Evolutionary conservation across 148 eudicot genomes (phyloP).

Genomic region (Dysphania ambrosioides): DNA sequence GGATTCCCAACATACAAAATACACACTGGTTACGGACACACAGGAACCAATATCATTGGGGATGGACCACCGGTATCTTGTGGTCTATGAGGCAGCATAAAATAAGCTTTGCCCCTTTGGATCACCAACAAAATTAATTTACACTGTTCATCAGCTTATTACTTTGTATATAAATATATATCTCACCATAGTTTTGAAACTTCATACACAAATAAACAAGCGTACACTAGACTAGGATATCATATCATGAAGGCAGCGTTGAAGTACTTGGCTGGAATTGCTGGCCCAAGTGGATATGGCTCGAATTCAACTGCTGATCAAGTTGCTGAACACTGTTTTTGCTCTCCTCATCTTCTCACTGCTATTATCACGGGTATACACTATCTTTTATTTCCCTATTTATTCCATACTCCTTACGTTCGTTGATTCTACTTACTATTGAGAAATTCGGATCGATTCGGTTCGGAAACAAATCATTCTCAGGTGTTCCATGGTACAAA

Average conservation of each 20-base stretch:
- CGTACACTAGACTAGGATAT: too few species aligned
- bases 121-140: constrained; percentile 19
- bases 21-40: constrained; percentile 15
- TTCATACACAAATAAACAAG: constrained; percentile 14
- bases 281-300: constrained; percentile 90
- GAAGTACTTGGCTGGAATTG: constrained; percentile 71
- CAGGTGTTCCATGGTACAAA: too few species aligned
- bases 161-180: constrained; percentile 9
- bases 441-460: too few species aligned
- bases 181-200: constrained; percentile 9
- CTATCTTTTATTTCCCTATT: too few species aligned
- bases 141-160: neutral
- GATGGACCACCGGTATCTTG: constrained; percentile 23
- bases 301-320: constrained; percentile 85
- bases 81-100: constrained; percentile 18
- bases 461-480: too few species aligned
- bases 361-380: constrained; percentile 84
- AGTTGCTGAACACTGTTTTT: constrained; percentile 49
- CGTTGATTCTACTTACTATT: too few species aligned
- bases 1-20: constrained; percentile 3
- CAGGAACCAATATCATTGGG: constrained; percentile 21
- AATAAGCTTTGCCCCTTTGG: constrained; percentile 12
- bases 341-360: constrained; percentile 47
- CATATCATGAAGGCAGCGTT: constrained; percentile 62
- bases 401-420: too few species aligned